Conservation (phyloP, 2,329 filamentous ascomycete genomes). For the Diplodia intermedia region DNA sequence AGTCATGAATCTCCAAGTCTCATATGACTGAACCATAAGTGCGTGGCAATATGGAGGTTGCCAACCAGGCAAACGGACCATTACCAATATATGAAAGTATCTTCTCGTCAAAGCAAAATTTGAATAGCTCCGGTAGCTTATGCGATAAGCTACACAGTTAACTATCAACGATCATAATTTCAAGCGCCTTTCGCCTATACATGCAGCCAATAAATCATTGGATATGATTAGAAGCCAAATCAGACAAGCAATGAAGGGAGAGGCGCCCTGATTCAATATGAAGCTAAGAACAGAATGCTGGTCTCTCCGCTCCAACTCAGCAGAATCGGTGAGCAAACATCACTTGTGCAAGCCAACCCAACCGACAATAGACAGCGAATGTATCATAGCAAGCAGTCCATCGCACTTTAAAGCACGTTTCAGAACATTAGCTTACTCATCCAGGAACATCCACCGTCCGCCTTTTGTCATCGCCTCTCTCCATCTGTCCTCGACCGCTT, state of each 20-base stretch:
- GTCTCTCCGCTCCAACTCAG: not conserved
- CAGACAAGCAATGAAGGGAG: not conserved
- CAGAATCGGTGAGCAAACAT: not conserved
- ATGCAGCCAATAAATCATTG: not conserved
- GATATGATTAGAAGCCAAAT: no score
- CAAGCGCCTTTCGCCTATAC: not conserved
- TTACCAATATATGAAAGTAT: no score
- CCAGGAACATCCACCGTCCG: conserved; percentile 80
- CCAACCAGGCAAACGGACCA: no score
- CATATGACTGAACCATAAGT: no score
- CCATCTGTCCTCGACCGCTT: conserved; percentile 74
- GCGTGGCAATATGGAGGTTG: no score
- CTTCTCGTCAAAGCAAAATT: no score
- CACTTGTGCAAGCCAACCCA: not conserved
- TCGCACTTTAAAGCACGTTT: not conserved
- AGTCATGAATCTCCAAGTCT: no score
- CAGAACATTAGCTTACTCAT: conserved; percentile 63
- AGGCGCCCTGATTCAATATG: not conserved
- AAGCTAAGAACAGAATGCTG: not conserved
- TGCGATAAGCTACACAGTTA: not conserved
- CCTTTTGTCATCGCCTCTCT: conserved; percentile 79
- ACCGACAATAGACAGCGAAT: not conserved
- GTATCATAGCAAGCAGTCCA: not conserved
- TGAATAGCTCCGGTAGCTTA: not conserved
- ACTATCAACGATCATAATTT: not conserved